phyloP scores from a whole-genome alignment of 169 alveolate genomes.

The Plasmodium malariae region DNA sequence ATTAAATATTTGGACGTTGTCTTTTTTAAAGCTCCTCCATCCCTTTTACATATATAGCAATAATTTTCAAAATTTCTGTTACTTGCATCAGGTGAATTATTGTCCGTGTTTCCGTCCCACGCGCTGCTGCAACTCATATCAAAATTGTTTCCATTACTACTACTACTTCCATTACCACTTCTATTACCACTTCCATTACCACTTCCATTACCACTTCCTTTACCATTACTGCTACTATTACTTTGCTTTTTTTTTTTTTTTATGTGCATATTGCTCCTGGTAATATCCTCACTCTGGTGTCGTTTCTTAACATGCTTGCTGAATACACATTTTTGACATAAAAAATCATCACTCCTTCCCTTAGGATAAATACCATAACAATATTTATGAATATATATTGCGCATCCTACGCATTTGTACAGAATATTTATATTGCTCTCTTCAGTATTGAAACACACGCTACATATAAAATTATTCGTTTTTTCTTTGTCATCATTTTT shows the following conservation, averaged over 20 bases:
- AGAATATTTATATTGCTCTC: constrained; percentile 39
- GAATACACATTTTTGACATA: constrained; percentile 38
- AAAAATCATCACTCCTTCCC: constrained; percentile 54
- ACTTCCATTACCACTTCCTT: not conserved
- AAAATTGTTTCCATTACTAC: not conserved
- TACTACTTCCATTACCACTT: not conserved
- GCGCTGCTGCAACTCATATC: too few relatives aligned
- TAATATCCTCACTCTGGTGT: constrained; percentile 2
- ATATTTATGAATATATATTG: constrained; percentile 37
- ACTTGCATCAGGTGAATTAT: not conserved
- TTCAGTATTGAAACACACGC: constrained; percentile 42
- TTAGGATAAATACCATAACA: constrained; percentile 60
- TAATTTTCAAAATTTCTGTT: constrained; percentile 2
- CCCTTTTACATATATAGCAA: constrained; percentile 55
- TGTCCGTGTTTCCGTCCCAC: not conserved
- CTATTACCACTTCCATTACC: not conserved
- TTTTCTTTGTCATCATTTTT: not conserved
- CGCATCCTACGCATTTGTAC: constrained; percentile 33
- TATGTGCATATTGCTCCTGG: not conserved
- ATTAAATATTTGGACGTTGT: constrained; percentile 52
- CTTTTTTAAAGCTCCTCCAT: constrained; percentile 63
- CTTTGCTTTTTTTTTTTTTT: constrained; percentile 35
- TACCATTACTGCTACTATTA: not conserved
- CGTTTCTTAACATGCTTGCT: constrained; percentile 3
- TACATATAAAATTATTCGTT: constrained; percentile 18